Conservation (phyloP, 2,329 filamentous ascomycete species). For the Alternaria metachromatica region DNA sequence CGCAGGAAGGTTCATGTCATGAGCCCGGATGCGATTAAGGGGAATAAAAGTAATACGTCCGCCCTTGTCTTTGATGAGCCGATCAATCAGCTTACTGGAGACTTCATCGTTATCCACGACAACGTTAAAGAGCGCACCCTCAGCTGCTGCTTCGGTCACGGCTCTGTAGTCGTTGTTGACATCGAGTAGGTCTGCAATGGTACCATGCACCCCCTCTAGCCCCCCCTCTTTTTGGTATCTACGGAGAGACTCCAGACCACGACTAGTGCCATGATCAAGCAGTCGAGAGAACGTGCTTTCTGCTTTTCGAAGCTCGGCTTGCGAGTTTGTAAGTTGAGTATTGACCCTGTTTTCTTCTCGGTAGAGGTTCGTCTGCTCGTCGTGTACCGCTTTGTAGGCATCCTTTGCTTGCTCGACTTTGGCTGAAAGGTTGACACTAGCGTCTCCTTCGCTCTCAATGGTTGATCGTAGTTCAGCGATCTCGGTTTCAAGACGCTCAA, state of each 20-base stretch:
- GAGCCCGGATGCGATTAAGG: slow-evolving; percentile 77
- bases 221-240: slow-evolving; percentile 80
- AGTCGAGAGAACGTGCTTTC: slow-evolving; percentile 80
- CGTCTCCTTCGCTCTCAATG: slow-evolving; percentile 79
- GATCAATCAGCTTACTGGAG: slow-evolving; percentile 79
- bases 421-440: slow-evolving; percentile 74
- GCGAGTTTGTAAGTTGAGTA: slow-evolving; percentile 76
- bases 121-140: slow-evolving; percentile 92
- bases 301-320: slow-evolving; percentile 77
- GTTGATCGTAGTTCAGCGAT: slow-evolving; percentile 72
- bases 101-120: slow-evolving; percentile 92
- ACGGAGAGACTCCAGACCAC: slow-evolving; percentile 85
- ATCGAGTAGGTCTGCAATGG: slow-evolving; percentile 88
- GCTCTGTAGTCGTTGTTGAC: slow-evolving; percentile 85
- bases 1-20: slow-evolving; percentile 77
- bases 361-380: slow-evolving; percentile 85
- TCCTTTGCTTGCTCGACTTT: slow-evolving; percentile 80
- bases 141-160: slow-evolving; percentile 91
- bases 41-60: slow-evolving; percentile 96
- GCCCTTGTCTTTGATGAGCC: slow-evolving; percentile 77
- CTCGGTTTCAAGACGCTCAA: slow-evolving; percentile 74
- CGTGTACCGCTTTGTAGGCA: slow-evolving; percentile 76
- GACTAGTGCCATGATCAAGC: slow-evolving; percentile 88
- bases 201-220: slow-evolving; percentile 88
- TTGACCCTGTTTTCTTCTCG: slow-evolving; percentile 88